These are phyloP conservation scores for Physcomitrium patens DNA, from an alignment of 225 moss, liverwort and hornwort genomes.

Conservation along the genomic window DNA sequence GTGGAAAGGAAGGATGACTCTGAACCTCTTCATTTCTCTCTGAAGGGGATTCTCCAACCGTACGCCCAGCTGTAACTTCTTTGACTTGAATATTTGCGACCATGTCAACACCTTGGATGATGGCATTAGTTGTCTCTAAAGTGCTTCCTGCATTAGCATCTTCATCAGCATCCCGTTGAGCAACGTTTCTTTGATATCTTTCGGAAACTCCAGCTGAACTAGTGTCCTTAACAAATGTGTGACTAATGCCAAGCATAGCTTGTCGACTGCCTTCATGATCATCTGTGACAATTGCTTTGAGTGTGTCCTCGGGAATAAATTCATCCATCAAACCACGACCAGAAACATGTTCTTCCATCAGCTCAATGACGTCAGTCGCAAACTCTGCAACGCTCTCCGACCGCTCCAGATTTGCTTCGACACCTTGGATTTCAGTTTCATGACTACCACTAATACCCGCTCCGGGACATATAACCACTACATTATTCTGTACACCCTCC, in stretches of 20 bases:
- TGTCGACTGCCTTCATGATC: constrained; percentile 70
- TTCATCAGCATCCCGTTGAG: constrained; percentile 50
- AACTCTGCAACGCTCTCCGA: constrained; percentile 71
- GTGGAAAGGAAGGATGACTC: constrained; percentile 56
- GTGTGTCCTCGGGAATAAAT: constrained; percentile 62
- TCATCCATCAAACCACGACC: constrained; percentile 71
- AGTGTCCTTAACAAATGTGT: constrained; percentile 43
- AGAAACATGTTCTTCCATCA: constrained; percentile 67
- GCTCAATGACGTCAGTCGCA: constrained; percentile 59
- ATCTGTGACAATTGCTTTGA: constrained; percentile 52
- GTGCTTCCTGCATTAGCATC: constrained; percentile 60
- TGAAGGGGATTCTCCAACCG: constrained; percentile 38
- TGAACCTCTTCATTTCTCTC: constrained; percentile 70
- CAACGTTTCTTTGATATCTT: constrained; percentile 60
- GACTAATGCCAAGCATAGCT: constrained; percentile 48
- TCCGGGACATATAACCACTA: constrained; percentile 58
- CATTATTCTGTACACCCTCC: constrained; percentile 61
- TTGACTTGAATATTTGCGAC: constrained; percentile 42
- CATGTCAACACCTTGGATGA: constrained; percentile 50
- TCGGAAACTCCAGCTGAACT: constrained; percentile 53
- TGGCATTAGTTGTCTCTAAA: constrained; percentile 70
- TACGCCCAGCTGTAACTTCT: constrained; percentile 55
- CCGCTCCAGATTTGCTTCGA: constrained; percentile 56
- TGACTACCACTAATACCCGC: constrained; percentile 65
- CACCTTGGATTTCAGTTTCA: constrained; percentile 66